Evolutionary conservation across 2,329 filamentous ascomycete species (phyloP).

Genomic region (Verticillium albo-atrum): DNA sequence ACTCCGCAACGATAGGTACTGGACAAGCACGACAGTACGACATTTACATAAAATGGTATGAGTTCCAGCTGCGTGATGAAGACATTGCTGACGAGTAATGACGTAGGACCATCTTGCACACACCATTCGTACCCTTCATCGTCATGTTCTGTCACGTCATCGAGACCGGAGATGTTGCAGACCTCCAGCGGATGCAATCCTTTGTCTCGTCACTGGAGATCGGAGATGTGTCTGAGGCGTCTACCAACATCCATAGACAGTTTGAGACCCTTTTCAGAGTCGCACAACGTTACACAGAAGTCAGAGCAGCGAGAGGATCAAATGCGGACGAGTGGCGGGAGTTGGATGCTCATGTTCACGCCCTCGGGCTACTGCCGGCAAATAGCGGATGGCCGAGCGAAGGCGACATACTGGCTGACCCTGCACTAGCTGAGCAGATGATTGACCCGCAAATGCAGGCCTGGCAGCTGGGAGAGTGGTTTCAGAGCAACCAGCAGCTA

Average conservation of each 20-base stretch:
- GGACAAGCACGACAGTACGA: background rate
- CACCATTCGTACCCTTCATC: slow-evolving; percentile 20
- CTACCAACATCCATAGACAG: background rate
- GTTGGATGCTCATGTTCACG: background rate
- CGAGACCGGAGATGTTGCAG: slow-evolving; percentile 32
- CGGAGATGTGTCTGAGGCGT: background rate
- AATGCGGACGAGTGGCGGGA: background rate
- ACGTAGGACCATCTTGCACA: slow-evolving; percentile 13
- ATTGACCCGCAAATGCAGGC: background rate
- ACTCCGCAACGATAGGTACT: slow-evolving; percentile 5
- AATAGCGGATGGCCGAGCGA: background rate
- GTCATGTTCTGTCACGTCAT: slow-evolving; percentile 21
- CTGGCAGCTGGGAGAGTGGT: background rate
- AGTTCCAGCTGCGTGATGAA: background rate
- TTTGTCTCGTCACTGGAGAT: slow-evolving; percentile 12
- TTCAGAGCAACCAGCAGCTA: background rate
- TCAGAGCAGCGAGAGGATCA: background rate
- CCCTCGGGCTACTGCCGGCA: background rate
- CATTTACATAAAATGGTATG: slow-evolving; percentile 1
- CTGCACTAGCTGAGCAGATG: background rate
- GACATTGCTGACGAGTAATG: background rate
- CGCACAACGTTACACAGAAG: background rate
- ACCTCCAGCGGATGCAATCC: slow-evolving; percentile 25
- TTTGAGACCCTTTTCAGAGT: background rate
- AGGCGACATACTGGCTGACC: background rate